Evolutionary conservation across 345 rosid species (phyloP).

Genomic region (Boechera retrofracta): DNA sequence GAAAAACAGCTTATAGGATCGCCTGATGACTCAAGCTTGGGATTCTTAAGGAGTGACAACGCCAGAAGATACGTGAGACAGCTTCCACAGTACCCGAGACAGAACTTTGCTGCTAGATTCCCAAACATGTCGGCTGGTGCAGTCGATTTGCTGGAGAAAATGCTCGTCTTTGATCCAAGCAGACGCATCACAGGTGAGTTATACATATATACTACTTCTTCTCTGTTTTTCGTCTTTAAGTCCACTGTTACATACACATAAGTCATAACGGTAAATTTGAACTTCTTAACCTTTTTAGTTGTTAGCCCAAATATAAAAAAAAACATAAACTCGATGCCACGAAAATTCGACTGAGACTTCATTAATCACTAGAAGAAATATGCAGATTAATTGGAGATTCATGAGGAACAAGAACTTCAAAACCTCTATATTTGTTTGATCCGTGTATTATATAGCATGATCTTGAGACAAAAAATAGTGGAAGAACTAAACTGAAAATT

Average conservation of each 20-base stretch:
- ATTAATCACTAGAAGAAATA: neutral
- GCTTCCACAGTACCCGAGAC: constrained; percentile 93
- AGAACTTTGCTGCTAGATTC: constrained; percentile 77
- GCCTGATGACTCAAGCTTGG: constrained; percentile 94
- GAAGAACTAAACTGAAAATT: no score
- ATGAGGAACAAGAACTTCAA: no score
- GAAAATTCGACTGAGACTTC: neutral
- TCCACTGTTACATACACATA: neutral
- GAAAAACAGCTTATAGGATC: constrained; percentile 88
- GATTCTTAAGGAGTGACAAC: constrained; percentile 90
- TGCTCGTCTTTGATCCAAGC: constrained; percentile 96
- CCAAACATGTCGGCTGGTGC: constrained; percentile 76
- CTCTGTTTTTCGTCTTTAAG: neutral
- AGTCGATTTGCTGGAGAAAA: constrained; percentile 85
- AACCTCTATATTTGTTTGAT: no score
- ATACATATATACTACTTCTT: neutral
- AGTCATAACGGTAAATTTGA: neutral
- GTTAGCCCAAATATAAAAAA: neutral
- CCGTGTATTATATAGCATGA: no score
- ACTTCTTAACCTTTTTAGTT: neutral
- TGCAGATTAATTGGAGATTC: no score
- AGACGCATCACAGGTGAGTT: constrained; percentile 85
- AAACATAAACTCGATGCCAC: neutral
- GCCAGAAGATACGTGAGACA: constrained; percentile 93
- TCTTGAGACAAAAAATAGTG: no score